Evolutionary conservation across 768 basidiomycete genomes (phyloP).

Genomic region (Grammothele lineata): DNA sequence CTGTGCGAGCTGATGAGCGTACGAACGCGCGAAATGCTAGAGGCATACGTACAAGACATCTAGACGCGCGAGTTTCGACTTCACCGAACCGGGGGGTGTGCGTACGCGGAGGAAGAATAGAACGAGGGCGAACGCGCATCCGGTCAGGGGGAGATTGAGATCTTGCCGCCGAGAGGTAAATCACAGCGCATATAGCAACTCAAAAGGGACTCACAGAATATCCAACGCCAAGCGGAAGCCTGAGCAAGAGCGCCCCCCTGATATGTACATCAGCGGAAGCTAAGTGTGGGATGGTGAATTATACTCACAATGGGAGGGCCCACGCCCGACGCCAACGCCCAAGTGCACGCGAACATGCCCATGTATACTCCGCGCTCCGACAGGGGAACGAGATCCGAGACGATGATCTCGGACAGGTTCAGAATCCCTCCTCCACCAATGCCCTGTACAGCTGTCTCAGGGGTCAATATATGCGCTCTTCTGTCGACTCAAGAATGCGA

Average conservation of each 20-base stretch:
- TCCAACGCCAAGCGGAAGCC: slow-evolving; percentile 1
- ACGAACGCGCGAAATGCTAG: not conserved
- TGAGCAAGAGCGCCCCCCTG: slow-evolving; percentile 21
- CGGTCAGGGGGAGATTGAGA: slow-evolving; percentile 7
- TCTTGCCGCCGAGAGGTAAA: not conserved
- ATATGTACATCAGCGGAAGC: not conserved
- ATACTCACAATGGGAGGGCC: slow-evolving; percentile 9
- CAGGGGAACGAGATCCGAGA: slow-evolving; percentile 23
- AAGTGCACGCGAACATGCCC: slow-evolving; percentile 23
- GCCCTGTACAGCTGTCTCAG: slow-evolving; percentile 16
- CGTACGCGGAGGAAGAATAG: slow-evolving; percentile 2
- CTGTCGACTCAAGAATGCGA: too few relatives aligned
- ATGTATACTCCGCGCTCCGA: slow-evolving; percentile 22
- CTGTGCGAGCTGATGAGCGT: slow-evolving; percentile 18
- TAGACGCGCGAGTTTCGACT: slow-evolving; percentile 25
- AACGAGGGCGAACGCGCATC: not conserved
- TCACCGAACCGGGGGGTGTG: slow-evolving; percentile 20
- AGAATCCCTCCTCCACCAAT: slow-evolving; percentile 21
- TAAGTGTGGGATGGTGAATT: not conserved
- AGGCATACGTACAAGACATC: slow-evolving; percentile 32
- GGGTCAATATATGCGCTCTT: too few relatives aligned
- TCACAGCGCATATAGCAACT: not conserved
- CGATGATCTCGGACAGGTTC: slow-evolving; percentile 21
- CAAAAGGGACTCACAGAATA: not conserved
- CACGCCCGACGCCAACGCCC: slow-evolving; percentile 12